Percentiles rank a stretch among this genome's conserved stretches.
Conservation (phyloP, 495 filamentous ascomycete genomes). For the Daldinia vernicosa region DNA sequence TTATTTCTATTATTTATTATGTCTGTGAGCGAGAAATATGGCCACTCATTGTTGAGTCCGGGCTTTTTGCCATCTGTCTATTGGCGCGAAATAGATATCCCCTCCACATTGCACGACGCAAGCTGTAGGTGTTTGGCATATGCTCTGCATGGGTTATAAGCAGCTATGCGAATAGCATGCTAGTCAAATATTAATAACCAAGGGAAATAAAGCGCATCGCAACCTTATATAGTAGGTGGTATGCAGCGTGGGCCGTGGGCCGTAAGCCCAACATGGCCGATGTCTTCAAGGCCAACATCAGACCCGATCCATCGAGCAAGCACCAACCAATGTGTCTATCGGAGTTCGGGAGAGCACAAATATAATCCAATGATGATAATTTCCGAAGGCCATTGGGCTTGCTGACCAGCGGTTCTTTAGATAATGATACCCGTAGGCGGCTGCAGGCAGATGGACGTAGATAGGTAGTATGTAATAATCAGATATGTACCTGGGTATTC, state of each 20-base stretch:
- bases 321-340: not conserved
- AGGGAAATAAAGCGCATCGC: conserved; percentile 19
- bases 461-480: too few species aligned
- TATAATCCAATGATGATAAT: conserved; percentile 4
- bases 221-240: conserved; percentile 21
- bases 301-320: conserved; percentile 9
- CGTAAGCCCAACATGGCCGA: conserved; percentile 30
- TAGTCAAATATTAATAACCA: not conserved
- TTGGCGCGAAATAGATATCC: conserved; percentile 5
- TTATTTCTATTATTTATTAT: conserved; percentile 8
- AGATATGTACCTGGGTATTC: not conserved
- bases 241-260: conserved; percentile 29
- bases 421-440: not conserved
- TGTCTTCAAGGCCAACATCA: conserved; percentile 7
- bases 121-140: conserved; percentile 3
- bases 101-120: not conserved
- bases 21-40: not conserved
- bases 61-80: not conserved
- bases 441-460: not conserved
- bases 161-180: not conserved
- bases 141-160: not conserved
- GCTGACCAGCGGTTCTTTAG: not conserved
- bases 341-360: not conserved
- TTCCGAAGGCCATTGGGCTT: not conserved
- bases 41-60: not conserved